Evolutionary conservation across 805 yeast genomes (phyloP).

Genomic region (Alloascoidea hylecoeti): DNA sequence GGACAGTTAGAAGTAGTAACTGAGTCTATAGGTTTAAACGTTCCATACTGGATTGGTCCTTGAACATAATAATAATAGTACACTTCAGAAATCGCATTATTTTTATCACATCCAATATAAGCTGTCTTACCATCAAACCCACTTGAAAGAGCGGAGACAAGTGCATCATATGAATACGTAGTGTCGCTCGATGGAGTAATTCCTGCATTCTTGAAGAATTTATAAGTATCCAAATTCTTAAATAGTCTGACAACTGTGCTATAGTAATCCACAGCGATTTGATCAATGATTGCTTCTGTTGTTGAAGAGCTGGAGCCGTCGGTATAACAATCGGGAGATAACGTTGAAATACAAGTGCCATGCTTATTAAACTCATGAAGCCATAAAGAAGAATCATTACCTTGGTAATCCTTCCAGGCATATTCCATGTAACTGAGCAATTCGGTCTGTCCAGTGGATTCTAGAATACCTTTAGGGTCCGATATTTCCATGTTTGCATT

Average conservation of each 20-base stretch:
- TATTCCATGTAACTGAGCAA: slow-evolving; percentile 40
- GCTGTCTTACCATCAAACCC: slow-evolving; percentile 39
- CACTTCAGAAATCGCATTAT: slow-evolving; percentile 38
- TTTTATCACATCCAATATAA: slow-evolving; percentile 40
- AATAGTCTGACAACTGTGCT: slow-evolving; percentile 43
- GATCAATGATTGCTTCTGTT: slow-evolving; percentile 12
- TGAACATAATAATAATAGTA: slow-evolving; percentile 73
- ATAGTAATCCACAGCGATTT: slow-evolving; percentile 55
- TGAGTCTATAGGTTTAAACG: slow-evolving; percentile 46
- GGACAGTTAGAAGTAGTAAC: slow-evolving; percentile 49
- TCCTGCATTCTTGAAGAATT: slow-evolving; percentile 53
- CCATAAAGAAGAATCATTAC: slow-evolving; percentile 65
- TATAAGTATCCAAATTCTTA: slow-evolving; percentile 47
- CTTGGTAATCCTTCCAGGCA: slow-evolving; percentile 65
- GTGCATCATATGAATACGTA: slow-evolving; percentile 40
- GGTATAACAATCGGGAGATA: slow-evolving; percentile 58
- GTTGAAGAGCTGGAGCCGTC: too few species aligned
- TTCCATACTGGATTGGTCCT: slow-evolving; percentile 59
- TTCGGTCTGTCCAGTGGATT: slow-evolving; percentile 24
- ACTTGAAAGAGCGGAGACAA: too few species aligned
- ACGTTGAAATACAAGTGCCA: slow-evolving; percentile 80
- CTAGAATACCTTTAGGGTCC: slow-evolving; percentile 31
- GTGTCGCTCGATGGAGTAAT: slow-evolving; percentile 47
- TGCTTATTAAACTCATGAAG: slow-evolving; percentile 88
- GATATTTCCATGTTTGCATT: slow-evolving; percentile 40